Conservation (phyloP, 495 filamentous ascomycete genomes). For the Astrothelium subdiscretum region DNA sequence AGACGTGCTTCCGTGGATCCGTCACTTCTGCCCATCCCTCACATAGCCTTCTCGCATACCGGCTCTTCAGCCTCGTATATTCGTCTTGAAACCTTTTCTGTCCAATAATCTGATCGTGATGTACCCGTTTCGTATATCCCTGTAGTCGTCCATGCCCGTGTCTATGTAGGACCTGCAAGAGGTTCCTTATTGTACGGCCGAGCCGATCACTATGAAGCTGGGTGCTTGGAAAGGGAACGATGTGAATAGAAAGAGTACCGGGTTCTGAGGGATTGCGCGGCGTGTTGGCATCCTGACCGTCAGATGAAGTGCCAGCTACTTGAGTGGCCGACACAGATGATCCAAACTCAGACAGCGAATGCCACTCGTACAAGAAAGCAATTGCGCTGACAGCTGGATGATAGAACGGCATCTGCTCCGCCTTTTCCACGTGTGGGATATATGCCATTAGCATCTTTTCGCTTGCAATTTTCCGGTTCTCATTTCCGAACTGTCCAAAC, state of each 20-base stretch:
- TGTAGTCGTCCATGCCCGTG: constrained; percentile 53
- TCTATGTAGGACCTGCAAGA: constrained; percentile 63
- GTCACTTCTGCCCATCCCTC: constrained; percentile 71
- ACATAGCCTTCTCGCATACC: constrained; percentile 58
- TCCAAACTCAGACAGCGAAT: constrained; percentile 1
- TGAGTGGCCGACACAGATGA: constrained; percentile 15
- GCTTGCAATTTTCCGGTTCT: not conserved
- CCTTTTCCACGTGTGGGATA: constrained; percentile 54
- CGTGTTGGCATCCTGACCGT: not conserved
- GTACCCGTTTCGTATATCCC: constrained; percentile 61
- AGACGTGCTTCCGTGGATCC: constrained; percentile 83
- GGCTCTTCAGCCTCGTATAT: constrained; percentile 67
- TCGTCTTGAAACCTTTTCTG: constrained; percentile 66
- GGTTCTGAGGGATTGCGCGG: not conserved
- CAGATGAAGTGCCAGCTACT: constrained; percentile 1
- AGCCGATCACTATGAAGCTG: constrained; percentile 37
- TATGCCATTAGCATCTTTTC: constrained; percentile 57
- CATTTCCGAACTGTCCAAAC: constrained; percentile 6
- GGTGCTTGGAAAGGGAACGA: constrained; percentile 44
- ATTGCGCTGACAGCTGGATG: constrained; percentile 63
- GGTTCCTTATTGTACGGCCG: constrained; percentile 54
- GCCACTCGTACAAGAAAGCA: constrained; percentile 61
- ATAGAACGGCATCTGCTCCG: constrained; percentile 67
- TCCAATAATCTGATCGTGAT: constrained; percentile 65
- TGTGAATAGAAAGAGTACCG: constrained; percentile 55